Evolutionary conservation across 1,139 yeast species (phyloP).

Genomic region (Pichia sp.): DNA sequence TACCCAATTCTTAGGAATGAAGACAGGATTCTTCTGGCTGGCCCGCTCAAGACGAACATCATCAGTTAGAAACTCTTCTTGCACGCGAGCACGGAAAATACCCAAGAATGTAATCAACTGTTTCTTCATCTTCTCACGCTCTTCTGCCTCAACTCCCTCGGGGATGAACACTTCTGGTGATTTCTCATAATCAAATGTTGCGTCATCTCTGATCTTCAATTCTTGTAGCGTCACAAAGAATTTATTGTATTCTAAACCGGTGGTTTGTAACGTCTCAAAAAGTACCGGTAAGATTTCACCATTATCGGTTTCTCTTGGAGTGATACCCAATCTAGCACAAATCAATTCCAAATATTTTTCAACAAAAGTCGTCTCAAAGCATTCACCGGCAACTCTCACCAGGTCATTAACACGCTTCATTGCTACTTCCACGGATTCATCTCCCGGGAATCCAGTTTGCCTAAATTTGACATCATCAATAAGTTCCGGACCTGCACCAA

Average conservation of each 20-base stretch:
- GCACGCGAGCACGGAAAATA: conserved; percentile 34
- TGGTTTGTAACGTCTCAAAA: conserved; percentile 51
- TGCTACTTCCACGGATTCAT: conserved; percentile 45
- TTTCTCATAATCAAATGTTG: conserved; percentile 24
- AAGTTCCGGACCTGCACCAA: conserved; percentile 58
- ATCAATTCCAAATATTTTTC: conserved; percentile 53
- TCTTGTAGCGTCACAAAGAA: conserved; percentile 64
- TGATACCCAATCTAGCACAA: conserved; percentile 63
- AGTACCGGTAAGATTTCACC: conserved; percentile 52
- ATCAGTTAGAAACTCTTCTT: conserved; percentile 30
- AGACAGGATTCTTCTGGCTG: conserved; percentile 57
- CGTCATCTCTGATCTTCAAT: conserved; percentile 27
- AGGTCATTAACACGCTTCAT: conserved; percentile 57
- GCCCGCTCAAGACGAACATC: conserved; percentile 36
- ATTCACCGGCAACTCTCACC: conserved; percentile 57
- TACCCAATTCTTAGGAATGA: conserved; percentile 82
- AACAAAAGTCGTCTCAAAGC: conserved; percentile 58
- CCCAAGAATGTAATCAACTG: conserved; percentile 36
- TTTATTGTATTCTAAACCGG: conserved; percentile 71
- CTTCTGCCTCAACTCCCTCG: conserved; percentile 22
- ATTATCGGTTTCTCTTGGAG: conserved; percentile 36
- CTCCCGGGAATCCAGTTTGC: conserved; percentile 31
- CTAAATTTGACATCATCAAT: conserved; percentile 35
- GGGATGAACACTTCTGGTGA: conserved; percentile 24
- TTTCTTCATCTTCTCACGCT: conserved; percentile 29